Evolutionary conservation across 2,329 filamentous ascomycete genomes (phyloP).

Genomic region (Thelonectria discophora): DNA sequence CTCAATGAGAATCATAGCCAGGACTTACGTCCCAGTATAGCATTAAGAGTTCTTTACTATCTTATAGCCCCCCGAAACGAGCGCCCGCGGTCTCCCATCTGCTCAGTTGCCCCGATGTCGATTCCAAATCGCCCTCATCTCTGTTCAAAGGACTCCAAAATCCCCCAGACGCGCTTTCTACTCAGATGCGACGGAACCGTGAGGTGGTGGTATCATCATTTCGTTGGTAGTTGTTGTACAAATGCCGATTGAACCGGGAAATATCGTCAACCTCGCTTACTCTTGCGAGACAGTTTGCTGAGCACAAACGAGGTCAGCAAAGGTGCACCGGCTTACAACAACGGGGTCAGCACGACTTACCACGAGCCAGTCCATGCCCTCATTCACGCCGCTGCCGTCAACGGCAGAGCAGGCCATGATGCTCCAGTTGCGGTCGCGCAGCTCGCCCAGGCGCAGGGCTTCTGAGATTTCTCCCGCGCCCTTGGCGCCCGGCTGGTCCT

Average conservation of each 20-base stretch:
- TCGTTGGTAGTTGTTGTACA: constrained; percentile 45
- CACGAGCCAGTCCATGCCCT: constrained; percentile 99
- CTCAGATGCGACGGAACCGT: constrained; percentile 41
- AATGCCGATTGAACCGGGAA: constrained; percentile 33
- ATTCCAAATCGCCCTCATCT: constrained; percentile 25
- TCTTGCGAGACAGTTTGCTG: constrained; percentile 52
- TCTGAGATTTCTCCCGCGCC: constrained; percentile 97
- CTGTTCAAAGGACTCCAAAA: constrained; percentile 32
- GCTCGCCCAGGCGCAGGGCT: constrained; percentile 85
- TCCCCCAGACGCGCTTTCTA: constrained; percentile 39
- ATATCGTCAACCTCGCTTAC: constrained; percentile 35
- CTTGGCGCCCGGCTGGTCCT: constrained; percentile 96
- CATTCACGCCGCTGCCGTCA: constrained; percentile 90
- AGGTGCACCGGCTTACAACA: neutral
- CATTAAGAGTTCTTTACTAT: constrained; percentile 42
- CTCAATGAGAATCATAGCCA: constrained; percentile 38
- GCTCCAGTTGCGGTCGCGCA: constrained; percentile 98
- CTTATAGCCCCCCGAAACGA: constrained; percentile 28
- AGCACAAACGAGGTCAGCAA: constrained; percentile 19
- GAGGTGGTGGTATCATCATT: constrained; percentile 44
- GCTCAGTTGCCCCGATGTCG: constrained; percentile 11
- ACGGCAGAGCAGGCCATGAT: constrained; percentile 98
- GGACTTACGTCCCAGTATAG: constrained; percentile 35
- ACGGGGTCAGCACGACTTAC: constrained; percentile 57
- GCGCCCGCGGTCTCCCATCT: constrained; percentile 15